Base-by-base conservation (phyloP, 805 yeast species). In the Scheffersomyces lignosus region DNA sequence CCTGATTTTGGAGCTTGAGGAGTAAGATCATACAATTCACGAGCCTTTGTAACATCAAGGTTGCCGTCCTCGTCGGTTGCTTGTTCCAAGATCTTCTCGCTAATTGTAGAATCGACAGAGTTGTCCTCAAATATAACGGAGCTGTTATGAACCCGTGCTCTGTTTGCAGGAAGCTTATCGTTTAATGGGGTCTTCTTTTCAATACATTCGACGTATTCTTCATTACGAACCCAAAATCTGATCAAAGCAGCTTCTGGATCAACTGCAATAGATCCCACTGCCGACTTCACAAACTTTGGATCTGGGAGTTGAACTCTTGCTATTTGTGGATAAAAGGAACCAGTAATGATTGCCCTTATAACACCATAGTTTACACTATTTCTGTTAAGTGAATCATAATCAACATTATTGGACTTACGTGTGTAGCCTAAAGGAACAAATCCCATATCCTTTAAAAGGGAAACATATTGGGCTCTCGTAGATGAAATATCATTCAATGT, bases 71-170 rank as follows among this genome's bases (percentile, higher is more conserved):
- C 74, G 31, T 62, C 52, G 7, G 60, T 50, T 6, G 33, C 41
- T 23, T 41, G 31, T 18, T 49, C 45, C 7, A 45, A 30, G 15
- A 45, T 33, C n/a, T 44, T 45, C 10, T 27, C 22, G 14, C 39
- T 36, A 14, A 41, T 25, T 9, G 43, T 29, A 22, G 24, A 28
- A 17, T 60, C 60, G 4, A 56, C 48, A 18, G 62, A 66, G 4
- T 36, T 44, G 23, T 45, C 63, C 52, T 77, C 73, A 53, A 89
- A 87, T 33, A 87, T 53, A 2, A 85, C 70, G 0, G 96, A 88
- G 0, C 93, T 80, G 1, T 98, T 97, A 53, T 91, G 97, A 15
- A 87, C 61, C 45, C 87, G 90, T 0, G 90, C 88, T 32, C 96
- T 66, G 0, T 76, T 68, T 0, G 84, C 79, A 1, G 88, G 88